Conservation (phyloP, 176 grass and related monocot genomes). For the Ensete ventricosum region DNA sequence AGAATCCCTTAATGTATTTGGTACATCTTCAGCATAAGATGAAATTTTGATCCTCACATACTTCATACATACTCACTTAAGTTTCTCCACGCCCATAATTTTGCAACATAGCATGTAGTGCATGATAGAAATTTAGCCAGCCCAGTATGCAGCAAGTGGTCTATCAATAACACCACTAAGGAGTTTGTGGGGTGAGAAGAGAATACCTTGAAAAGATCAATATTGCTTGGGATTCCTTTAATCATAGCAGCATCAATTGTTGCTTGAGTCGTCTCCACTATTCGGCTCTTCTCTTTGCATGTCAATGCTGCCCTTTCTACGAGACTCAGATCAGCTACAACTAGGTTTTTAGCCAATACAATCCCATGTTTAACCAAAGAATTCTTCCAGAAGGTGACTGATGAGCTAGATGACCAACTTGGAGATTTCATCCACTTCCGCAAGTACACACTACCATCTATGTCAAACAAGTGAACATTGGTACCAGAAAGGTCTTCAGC, state of each 20-base stretch:
- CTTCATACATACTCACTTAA: too few relatives aligned
- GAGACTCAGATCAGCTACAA: conserved; percentile 79
- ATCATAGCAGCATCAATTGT: conserved; percentile 94
- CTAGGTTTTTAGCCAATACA: conserved; percentile 79
- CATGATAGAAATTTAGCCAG: too few relatives aligned
- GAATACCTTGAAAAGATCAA: conserved; percentile 96
- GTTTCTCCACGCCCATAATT: too few relatives aligned
- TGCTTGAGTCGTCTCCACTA: conserved; percentile 71
- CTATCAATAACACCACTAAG: neutral
- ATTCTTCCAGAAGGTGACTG: conserved; percentile 70
- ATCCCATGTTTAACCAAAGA: conserved; percentile 57
- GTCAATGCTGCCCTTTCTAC: conserved; percentile 56
- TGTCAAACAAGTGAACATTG: conserved; percentile 49
- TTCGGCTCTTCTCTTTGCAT: conserved; percentile 72
- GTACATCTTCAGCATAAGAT: too few relatives aligned
- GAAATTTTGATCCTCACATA: too few relatives aligned
- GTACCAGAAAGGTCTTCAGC: conserved; percentile 43
- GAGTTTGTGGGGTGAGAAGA: neutral
- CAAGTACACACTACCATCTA: conserved; percentile 87
- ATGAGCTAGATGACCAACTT: conserved; percentile 66
- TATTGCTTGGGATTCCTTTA: conserved; percentile 98
- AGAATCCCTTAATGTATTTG: too few relatives aligned
- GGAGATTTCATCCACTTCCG: conserved; percentile 80
- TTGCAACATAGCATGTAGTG: too few relatives aligned
- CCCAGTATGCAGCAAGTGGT: too few relatives aligned